Evolutionary conservation across 495 filamentous ascomycete genomes (phyloP), one percentile per base, ranked within the genome.

Genomic region (Talaromyces nanjingensis): DNA sequence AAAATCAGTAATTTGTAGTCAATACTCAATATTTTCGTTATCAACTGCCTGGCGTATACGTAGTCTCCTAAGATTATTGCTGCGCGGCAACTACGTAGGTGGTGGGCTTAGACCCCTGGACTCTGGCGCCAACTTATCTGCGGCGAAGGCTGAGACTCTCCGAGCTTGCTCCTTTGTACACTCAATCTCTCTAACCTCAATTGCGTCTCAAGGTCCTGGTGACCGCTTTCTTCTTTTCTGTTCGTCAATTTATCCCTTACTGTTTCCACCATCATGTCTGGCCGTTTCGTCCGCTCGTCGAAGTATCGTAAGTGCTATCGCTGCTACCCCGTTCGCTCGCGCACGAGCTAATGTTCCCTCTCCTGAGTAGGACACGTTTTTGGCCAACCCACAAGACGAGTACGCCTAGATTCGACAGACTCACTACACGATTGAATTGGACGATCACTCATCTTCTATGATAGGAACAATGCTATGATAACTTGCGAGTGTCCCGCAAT

Each of bases 241-340:
- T 67, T 65, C 59, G 64, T 66, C 65, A 66, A 64, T 60, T 64
- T 56, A 65, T 63, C 66, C 68, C 70, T 58, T 52, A 62, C 56
- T 57, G 39, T 27, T 57, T 63, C 63, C 69, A 60, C 61, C 65
- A 65, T 56, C 62, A 98, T 98, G 94, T 87, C 93, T 74, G 92
- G 92, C 74, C 91, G 94, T 76, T 98, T 98, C 79, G 96, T 98
- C 76, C 89, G 94, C 79, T 88, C 92, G 75, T 97, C 93, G 70
- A 98, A 98, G 78, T 98, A 97, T 81, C 92, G 96, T 97, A 81
- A 83, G 93, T 83, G 57, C 55, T 24, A 2, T 62, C 52, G 27
- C 29, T 20, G 65, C 57, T 63, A 54, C 52, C 67, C 55, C 59
- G 64, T 60, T 42, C 54, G 20, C 62, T 63, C 63, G 66, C 68